Base-by-base conservation (phyloP, 306 rosid species). In the Bauhinia variegata region DNA sequence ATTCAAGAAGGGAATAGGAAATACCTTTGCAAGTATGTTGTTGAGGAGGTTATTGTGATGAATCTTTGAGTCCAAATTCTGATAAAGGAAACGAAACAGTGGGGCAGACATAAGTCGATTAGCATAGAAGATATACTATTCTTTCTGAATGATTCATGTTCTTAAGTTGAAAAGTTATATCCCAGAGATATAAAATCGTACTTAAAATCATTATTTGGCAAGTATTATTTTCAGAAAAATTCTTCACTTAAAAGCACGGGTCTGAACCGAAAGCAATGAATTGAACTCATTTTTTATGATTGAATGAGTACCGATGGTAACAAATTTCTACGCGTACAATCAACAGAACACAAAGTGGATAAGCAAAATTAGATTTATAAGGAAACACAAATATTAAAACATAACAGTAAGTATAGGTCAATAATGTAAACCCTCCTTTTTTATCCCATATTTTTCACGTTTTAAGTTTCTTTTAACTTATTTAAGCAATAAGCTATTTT, bases 61-160 rank as follows among this genome's bases (percentile, higher is more conserved):
- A 82, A 87, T 90, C 96, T 90, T 90, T n/a, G 96, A 90, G 78
- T 90, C 96, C 85, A 90, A 61, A 75, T 84, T 90, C 96, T 90
- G 84, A 67, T 36, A 16, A 69, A 65, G 47, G 51, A 34, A 52
- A 13, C 17, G 55, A 57, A 38, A 41, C 64, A 60, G 47, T 37
- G 36, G 68, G 17, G 65, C 8, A 32, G 44, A 11, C 50, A 33
- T n/a, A 44, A 36, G 68, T 67, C 71, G 68, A 28, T 8, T 66
- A 58, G 64, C 52, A 72, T 39, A 71, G 38, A 17, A 57, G 66
- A 67, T 15, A 60, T 9, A 31, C 4, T 17, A n/a, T 33, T 46
- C 19, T 54, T 54, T 48, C 38, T 68, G 63, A 67, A 33, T 28
- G 14, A 48, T 28, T 7, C 46, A 23, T 23, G 28, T 51, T 33